These are phyloP conservation scores for Citrus reticulata DNA, from an alignment of 345 rosid genomes.

Conservation along the genomic window DNA sequence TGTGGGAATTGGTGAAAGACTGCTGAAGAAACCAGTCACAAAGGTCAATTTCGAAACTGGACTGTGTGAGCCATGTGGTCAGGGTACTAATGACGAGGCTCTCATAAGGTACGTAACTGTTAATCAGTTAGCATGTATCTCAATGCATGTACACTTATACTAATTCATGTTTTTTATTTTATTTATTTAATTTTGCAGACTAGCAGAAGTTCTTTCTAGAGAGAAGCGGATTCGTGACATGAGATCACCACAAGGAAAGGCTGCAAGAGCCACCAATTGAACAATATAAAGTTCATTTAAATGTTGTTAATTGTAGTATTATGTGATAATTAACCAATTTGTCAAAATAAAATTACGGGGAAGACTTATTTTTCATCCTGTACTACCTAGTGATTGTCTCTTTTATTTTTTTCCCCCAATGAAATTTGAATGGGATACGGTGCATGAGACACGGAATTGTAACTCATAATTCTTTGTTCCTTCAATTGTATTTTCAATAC, in stretches of 20 bases:
- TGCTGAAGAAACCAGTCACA: conserved; percentile 48
- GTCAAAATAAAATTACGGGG: too few relatives aligned
- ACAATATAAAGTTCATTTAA: background rate
- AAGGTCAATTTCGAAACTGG: conserved; percentile 52
- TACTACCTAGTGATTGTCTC: too few relatives aligned
- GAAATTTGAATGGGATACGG: too few relatives aligned
- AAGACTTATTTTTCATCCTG: too few relatives aligned
- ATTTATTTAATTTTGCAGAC: conserved; percentile 17
- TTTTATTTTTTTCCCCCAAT: too few relatives aligned
- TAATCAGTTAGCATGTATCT: too few relatives aligned
- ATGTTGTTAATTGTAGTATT: too few relatives aligned
- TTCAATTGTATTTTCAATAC: too few relatives aligned
- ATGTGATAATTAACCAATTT: too few relatives aligned
- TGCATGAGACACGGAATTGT: too few relatives aligned
- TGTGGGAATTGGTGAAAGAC: conserved; percentile 39
- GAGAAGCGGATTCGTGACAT: conserved; percentile 37
- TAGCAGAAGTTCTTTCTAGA: conserved; percentile 37
- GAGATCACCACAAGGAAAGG: conserved; percentile 31
- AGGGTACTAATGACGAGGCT: conserved; percentile 41
- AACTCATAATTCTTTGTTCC: too few relatives aligned
- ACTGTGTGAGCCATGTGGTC: conserved; percentile 6
- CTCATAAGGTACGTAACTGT: conserved; percentile 30
- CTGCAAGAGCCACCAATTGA: too few relatives aligned
- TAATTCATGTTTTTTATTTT: background rate
- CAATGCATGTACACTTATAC: background rate